A percentile compares a stretch with the other conserved stretches of the same genome.
Evolutionary conservation across 345 rosid species (phyloP).

Genomic region (Rhodomyrtus tomentosa): DNA sequence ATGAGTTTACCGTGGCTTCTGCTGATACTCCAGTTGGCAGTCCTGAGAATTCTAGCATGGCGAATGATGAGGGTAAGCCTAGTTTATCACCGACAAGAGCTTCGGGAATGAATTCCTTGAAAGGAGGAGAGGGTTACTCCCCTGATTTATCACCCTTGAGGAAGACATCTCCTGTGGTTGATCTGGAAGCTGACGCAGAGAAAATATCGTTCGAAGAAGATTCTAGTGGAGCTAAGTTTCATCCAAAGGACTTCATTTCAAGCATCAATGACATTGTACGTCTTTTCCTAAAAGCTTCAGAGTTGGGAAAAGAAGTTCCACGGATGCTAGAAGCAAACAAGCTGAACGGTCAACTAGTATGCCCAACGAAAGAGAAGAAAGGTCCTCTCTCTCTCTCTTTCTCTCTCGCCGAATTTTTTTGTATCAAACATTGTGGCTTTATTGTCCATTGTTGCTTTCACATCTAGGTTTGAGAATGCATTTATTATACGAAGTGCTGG

Average conservation of each 20-base stretch:
- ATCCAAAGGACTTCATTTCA: slow-evolving; percentile 67
- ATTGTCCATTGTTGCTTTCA: not conserved
- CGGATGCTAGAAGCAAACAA: slow-evolving; percentile 98
- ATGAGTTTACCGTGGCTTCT: slow-evolving; percentile 66
- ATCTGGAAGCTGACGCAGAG: slow-evolving; percentile 20
- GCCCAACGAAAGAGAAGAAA: slow-evolving; percentile 46
- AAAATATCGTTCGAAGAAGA: slow-evolving; percentile 39
- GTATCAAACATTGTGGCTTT: not conserved
- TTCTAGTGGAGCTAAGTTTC: slow-evolving; percentile 33
- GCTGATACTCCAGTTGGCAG: slow-evolving; percentile 58
- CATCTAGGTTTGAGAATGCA: not conserved
- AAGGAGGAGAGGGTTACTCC: slow-evolving; percentile 44
- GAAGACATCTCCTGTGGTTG: slow-evolving; percentile 22
- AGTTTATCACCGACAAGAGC: slow-evolving; percentile 27
- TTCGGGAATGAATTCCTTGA: slow-evolving; percentile 41
- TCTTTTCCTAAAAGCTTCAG: slow-evolving; percentile 80
- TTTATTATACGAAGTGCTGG: not conserved
- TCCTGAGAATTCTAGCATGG: slow-evolving; percentile 59
- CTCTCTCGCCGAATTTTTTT: not conserved
- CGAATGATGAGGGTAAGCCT: slow-evolving; percentile 24
- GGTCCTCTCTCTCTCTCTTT: slow-evolving; percentile 11
- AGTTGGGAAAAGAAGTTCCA: slow-evolving; percentile 89
- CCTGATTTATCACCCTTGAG: slow-evolving; percentile 63
- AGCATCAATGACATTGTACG: slow-evolving; percentile 75
- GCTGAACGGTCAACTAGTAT: slow-evolving; percentile 71